Conservation (phyloP, 352 stramenopile species). For the Phytophthora aleatoria region DNA sequence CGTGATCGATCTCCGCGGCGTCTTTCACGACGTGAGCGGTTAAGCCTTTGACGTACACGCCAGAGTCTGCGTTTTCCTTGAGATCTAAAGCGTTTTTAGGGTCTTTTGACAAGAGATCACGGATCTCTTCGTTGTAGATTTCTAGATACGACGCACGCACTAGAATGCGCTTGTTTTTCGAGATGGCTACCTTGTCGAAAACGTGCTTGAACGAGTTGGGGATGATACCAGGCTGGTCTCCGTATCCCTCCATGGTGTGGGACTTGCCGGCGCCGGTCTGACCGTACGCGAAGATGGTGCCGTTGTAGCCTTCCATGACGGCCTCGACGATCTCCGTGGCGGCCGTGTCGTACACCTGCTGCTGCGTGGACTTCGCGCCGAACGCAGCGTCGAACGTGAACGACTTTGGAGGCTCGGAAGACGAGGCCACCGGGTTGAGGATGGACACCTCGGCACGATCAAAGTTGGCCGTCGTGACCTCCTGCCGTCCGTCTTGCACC, state of each 20-base stretch:
- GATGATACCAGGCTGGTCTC: slow-evolving; percentile 87
- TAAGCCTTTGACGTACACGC: slow-evolving; percentile 91
- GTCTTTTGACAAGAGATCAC: slow-evolving; percentile 93
- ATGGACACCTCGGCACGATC: slow-evolving; percentile 91
- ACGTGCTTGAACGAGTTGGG: slow-evolving; percentile 92
- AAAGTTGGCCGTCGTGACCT: slow-evolving; percentile 88
- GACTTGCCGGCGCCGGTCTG: slow-evolving; percentile 92
- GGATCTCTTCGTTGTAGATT: slow-evolving; percentile 99
- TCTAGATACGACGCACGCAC: slow-evolving; percentile 96
- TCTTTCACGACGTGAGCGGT: slow-evolving; percentile 90
- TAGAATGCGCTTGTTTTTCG: slow-evolving; percentile 94
- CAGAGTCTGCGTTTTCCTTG: slow-evolving; percentile 91
- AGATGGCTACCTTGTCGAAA: slow-evolving; percentile 85
- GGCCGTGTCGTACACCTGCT: slow-evolving; percentile 93
- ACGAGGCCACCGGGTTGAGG: slow-evolving; percentile 73
- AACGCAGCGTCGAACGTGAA: slow-evolving; percentile 99
- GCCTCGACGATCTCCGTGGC: slow-evolving; percentile 91
- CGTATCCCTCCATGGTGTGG: slow-evolving; percentile 87
- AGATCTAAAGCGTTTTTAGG: slow-evolving; percentile 81
- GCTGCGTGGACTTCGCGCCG: slow-evolving; percentile 91
- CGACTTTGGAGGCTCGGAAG: slow-evolving; percentile 88
- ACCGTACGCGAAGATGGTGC: slow-evolving; percentile 92
- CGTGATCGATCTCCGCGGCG: slow-evolving; percentile 90
- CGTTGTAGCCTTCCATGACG: slow-evolving; percentile 93
- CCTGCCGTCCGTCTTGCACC: slow-evolving; percentile 90